Base-by-base conservation (phyloP, 2,329 filamentous ascomycete species). In the Ophiostoma triangulosporum region DNA sequence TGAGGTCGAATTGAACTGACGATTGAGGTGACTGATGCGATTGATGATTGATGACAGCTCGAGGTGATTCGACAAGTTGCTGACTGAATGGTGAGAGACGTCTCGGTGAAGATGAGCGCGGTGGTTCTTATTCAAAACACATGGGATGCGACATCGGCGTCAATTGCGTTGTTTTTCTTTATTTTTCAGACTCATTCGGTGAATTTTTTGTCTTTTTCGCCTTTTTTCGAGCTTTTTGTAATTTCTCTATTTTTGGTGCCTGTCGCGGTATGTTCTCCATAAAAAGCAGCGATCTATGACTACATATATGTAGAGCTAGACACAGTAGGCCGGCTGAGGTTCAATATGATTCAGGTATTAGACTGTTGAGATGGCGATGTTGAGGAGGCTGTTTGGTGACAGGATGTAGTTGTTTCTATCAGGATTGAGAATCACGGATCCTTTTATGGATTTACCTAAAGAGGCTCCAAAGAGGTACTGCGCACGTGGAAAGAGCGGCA, bases 61-160 rank as follows among this genome's bases (percentile, higher is more conserved):
- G 40, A 27, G 50, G 8, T 20, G 50, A 52, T 32, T 8, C 33
- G 17, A 49, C 17, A 49, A 36, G 33, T 6, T 27, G 24, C 40
- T 27, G 24, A n/a, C 22, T 33, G 17, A 20, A 33, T 33, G 20
- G 51, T 20, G 27, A 27, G 32, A 33, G 12, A 29, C 22, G 31
- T 26, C 31, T 24, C 17, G 20, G 12, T 31, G 14, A 17, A 46
- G 26, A 27, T 29, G 43, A 17, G 46, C 31, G 33, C 14, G 32
- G 8, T 20, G 24, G 29, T 20, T 29, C 48, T 54, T 54, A 50
- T 51, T 54, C 48, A 54, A 40, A 24, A 51, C 49, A 51, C 11
- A 46, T 27, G 35, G 6, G 46, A 46, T 46, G 52, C 52, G 52
- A 54, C 48, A 51, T 54, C 52, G 52, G 52, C 48, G 46, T 46